phyloP scores from a whole-genome alignment of 176 grass and related monocot genomes.

The Carex myosuroides region DNA sequence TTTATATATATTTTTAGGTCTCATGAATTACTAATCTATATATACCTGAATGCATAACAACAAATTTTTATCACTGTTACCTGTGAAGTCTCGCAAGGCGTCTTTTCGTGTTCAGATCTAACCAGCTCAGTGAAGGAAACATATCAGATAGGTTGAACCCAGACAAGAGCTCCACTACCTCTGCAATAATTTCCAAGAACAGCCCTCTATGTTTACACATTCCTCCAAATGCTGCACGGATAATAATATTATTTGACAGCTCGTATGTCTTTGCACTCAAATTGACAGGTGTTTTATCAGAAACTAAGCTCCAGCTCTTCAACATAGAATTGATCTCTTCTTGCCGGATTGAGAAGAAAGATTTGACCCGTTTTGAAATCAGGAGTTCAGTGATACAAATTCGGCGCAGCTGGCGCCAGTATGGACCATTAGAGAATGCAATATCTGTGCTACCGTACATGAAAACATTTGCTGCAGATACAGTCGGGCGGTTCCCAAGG shows the following conservation, averaged over 20 bases:
- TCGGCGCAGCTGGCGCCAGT: constrained; percentile 30
- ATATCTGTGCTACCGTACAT: constrained; percentile 18
- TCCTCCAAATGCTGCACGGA: constrained; percentile 26
- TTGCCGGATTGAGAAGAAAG: constrained; percentile 12
- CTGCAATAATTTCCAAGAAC: constrained; percentile 13
- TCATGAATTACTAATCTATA: not conserved
- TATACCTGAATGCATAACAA: not conserved
- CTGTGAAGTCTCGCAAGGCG: not conserved
- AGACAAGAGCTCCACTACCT: not conserved
- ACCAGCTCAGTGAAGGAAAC: constrained; percentile 31
- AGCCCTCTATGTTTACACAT: constrained; percentile 6
- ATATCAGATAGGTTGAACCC: constrained; percentile 39
- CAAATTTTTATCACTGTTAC: not conserved
- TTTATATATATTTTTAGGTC: not conserved
- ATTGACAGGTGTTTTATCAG: not conserved
- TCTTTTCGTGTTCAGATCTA: not conserved
- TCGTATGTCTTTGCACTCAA: not conserved
- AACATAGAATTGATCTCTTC: constrained; percentile 20
- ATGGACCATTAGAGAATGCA: constrained; percentile 26
- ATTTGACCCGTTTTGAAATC: constrained; percentile 23
- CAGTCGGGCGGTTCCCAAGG: constrained; percentile 21
- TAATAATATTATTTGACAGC: constrained; percentile 13
- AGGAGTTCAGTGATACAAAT: constrained; percentile 31
- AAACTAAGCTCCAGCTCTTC: not conserved
- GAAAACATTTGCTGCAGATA: not conserved